Percentiles rank a stretch among this genome's conserved stretches.
phyloP scores from a whole-genome alignment of 2,329 filamentous ascomycete genomes.

The Lachnellula cervina region DNA sequence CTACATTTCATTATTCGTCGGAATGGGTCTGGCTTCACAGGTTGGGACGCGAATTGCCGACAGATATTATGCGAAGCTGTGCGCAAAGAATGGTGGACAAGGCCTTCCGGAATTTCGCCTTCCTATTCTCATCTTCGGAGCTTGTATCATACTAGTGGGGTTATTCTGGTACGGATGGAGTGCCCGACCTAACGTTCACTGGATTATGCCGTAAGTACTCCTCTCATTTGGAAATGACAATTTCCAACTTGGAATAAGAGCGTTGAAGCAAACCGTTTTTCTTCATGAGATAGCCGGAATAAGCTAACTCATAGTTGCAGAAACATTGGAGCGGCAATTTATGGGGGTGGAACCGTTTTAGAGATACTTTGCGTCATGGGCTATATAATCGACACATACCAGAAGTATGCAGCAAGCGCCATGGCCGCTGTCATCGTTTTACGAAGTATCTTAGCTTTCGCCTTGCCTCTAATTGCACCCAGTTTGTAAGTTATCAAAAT shows the following conservation, averaged over 20 bases:
- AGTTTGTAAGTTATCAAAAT: background rate
- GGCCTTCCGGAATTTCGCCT: conserved; percentile 29
- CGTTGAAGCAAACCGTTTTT: no score
- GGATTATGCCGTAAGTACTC: conserved; percentile 43
- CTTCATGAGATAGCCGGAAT: background rate
- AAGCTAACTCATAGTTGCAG: background rate
- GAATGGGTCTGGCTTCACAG: conserved; percentile 21
- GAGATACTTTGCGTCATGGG: background rate
- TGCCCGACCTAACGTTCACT: conserved; percentile 47
- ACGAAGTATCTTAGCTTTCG: background rate
- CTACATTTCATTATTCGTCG: conserved; percentile 36
- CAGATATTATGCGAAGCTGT: conserved; percentile 13
- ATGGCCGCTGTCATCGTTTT: background rate
- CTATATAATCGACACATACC: background rate
- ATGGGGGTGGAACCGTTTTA: background rate
- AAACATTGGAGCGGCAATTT: background rate
- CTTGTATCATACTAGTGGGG: conserved; percentile 47
- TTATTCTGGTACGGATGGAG: conserved; percentile 58
- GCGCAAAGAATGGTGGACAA: conserved; percentile 8
- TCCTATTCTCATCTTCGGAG: conserved; percentile 44
- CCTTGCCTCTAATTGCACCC: background rate
- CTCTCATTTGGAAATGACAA: no score
- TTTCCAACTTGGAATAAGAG: no score
- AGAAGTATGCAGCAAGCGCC: background rate
- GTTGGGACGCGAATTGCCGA: conserved; percentile 30